phyloP scores from a whole-genome alignment of 345 rosid species.

The Eucalyptus sp. region DNA sequence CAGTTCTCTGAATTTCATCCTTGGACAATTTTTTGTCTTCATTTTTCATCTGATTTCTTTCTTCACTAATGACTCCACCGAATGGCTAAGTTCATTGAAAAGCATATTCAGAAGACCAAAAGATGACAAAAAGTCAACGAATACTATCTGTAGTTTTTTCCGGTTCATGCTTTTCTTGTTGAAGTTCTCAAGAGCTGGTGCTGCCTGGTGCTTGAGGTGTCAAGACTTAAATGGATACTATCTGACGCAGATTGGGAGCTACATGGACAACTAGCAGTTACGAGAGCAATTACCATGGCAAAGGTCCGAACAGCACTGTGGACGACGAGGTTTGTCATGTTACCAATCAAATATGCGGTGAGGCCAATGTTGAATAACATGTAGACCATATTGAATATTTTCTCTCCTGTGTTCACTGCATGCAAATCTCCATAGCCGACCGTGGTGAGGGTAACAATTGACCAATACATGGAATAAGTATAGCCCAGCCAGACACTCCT shows the following conservation, averaged over 20 bases:
- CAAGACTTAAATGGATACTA: not conserved
- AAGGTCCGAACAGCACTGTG: slow-evolving; percentile 57
- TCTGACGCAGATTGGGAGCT: not conserved
- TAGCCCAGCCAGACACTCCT: slow-evolving; percentile 77
- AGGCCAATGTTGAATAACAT: slow-evolving; percentile 93
- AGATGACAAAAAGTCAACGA: not conserved
- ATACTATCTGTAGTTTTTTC: not conserved
- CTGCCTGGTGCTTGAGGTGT: not conserved
- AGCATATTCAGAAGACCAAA: not conserved
- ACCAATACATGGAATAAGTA: slow-evolving; percentile 92
- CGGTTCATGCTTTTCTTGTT: not conserved
- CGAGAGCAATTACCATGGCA: slow-evolving; percentile 36
- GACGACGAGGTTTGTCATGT: slow-evolving; percentile 94
- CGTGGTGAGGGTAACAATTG: slow-evolving; percentile 80
- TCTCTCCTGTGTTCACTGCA: slow-evolving; percentile 57
- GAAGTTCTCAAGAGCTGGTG: not conserved
- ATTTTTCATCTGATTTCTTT: not conserved
- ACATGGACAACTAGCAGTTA: not conserved
- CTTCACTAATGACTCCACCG: not conserved
- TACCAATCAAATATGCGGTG: slow-evolving; percentile 76
- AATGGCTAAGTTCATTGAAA: not conserved
- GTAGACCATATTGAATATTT: slow-evolving; percentile 65
- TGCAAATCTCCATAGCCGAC: slow-evolving; percentile 92
- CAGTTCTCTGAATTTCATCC: not conserved
- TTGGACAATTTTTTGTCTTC: not conserved